A percentile compares a stretch with the other conserved stretches of the same genome.
Evolutionary conservation across 2,329 filamentous ascomycete species (phyloP).

Genomic region (Talaromyces piceae): DNA sequence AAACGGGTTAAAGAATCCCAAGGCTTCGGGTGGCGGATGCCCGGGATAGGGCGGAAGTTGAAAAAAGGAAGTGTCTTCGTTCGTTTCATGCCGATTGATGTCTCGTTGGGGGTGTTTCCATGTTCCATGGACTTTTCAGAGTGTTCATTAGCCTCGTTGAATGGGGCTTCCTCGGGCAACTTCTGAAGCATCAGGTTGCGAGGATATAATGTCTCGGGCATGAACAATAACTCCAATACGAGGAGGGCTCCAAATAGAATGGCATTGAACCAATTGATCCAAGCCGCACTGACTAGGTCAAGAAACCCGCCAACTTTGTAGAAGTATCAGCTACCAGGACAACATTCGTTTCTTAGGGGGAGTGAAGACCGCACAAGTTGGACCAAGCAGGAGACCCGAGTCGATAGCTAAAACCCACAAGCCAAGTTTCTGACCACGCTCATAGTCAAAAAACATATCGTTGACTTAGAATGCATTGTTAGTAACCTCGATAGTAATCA

Average conservation of each 20-base stretch:
- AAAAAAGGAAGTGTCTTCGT: constrained; percentile 41
- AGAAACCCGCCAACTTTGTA: constrained; percentile 46
- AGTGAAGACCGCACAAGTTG: constrained; percentile 31
- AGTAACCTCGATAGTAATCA: neutral
- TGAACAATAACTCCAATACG: constrained; percentile 41
- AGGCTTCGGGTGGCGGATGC: constrained; percentile 44
- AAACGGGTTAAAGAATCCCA: constrained; percentile 44
- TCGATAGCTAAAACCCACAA: constrained; percentile 53
- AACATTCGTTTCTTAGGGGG: neutral
- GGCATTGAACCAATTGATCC: constrained; percentile 50
- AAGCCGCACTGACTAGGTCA: constrained; percentile 39
- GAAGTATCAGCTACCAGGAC: neutral
- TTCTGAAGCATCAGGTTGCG: constrained; percentile 41
- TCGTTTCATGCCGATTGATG: constrained; percentile 19
- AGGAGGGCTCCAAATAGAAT: constrained; percentile 47
- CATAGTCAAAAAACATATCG: constrained; percentile 51
- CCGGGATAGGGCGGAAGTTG: constrained; percentile 37
- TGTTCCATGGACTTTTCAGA: neutral
- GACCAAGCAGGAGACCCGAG: constrained; percentile 44
- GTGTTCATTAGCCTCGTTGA: neutral
- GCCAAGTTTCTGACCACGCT: constrained; percentile 49
- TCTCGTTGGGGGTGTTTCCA: neutral
- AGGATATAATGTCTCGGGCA: constrained; percentile 53
- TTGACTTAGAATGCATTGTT: constrained; percentile 27
- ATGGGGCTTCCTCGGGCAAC: constrained; percentile 19